Percentiles rank a stretch among this genome's conserved stretches.
phyloP scores from a whole-genome alignment of 371 early-diverging fungal genomes.

The Nematocida ironsii region DNA sequence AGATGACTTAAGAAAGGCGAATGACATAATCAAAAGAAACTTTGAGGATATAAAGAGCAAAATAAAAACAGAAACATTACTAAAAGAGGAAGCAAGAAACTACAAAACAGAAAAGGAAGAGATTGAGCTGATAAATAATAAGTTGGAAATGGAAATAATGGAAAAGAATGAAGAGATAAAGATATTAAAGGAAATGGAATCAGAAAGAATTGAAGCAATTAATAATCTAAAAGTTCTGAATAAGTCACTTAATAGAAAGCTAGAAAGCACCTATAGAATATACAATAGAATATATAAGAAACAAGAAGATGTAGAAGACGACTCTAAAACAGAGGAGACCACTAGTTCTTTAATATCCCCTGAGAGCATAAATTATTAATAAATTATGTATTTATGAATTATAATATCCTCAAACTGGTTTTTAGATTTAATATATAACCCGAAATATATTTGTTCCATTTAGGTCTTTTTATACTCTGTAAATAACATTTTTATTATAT shows the following conservation, averaged over 20 bases:
- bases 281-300: slow-evolving; percentile 58
- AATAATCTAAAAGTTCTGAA: slow-evolving; percentile 55
- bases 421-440: background rate
- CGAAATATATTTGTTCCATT: background rate
- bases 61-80: slow-evolving; percentile 7
- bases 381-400: background rate
- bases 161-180: slow-evolving; percentile 46
- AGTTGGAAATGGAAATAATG: slow-evolving; percentile 59
- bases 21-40: slow-evolving; percentile 68
- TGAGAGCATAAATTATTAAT: slow-evolving; percentile 43
- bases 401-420: no score
- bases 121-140: slow-evolving; percentile 61
- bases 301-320: slow-evolving; percentile 14
- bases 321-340: slow-evolving; percentile 43
- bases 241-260: slow-evolving; percentile 58
- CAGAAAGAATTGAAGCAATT: slow-evolving; percentile 48
- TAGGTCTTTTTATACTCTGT: no score
- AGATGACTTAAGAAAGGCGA: slow-evolving; percentile 63
- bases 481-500: background rate
- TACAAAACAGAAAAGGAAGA: slow-evolving; percentile 54
- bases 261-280: slow-evolving; percentile 70
- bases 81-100: slow-evolving; percentile 48
- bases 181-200: slow-evolving; percentile 36
- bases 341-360: slow-evolving; percentile 43
- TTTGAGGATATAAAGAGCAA: slow-evolving; percentile 57